Evolutionary conservation across 495 filamentous ascomycete species (phyloP), one percentile per base, ranked within the genome.

Genomic region (Hypoxylon lienhwacheense): DNA sequence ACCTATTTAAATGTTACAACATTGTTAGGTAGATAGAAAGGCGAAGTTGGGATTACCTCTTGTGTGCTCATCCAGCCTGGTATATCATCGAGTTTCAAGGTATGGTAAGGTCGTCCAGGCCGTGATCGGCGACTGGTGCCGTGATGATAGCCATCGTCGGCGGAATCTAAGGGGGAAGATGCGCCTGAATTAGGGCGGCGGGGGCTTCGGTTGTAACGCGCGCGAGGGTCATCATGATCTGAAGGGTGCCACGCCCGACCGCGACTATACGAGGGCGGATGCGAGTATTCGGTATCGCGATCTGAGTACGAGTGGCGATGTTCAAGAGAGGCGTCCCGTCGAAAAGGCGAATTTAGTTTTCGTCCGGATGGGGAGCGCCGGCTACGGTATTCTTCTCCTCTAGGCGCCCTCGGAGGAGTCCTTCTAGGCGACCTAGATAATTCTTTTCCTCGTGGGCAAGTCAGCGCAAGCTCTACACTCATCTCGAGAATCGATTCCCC

Each of bases 401-500:
- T 60, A 7, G 58, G 61, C 12, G 39, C 60, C 51, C 47, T 58
- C 49, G 56, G 37, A 64, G 59, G 59, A 25, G 59, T 63, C 45
- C 55, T 55, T 59, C 55, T 63, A 50, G 59, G 65, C 41, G 67
- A 70, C 39, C 66, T 68, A 60, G 67, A 70, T 36, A 61, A 59
- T 55, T 66, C 65, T 66, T 66, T 63, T 60, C 56, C 63, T 62
- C 65, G 51, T 48, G 59, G 58, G 65, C 46, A 70, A 68, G 67
- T 70, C 51, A 70, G 67, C 67, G 47, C 56, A 67, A 63, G 67
- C 64, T 49, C 70, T 66, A 26, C 56, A 53, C 67, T 60, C 24
- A 73, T 70, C 34, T 73, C 62, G 36, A 77, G 67, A 39, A 67
- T 49, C 10, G 65, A 64, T 56, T 64, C 64, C 49, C 69, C 65